A percentile compares a stretch with the other conserved stretches of the same genome.
Evolutionary conservation across 768 basidiomycete species (phyloP).

Genomic region (Suillus hirtellus): DNA sequence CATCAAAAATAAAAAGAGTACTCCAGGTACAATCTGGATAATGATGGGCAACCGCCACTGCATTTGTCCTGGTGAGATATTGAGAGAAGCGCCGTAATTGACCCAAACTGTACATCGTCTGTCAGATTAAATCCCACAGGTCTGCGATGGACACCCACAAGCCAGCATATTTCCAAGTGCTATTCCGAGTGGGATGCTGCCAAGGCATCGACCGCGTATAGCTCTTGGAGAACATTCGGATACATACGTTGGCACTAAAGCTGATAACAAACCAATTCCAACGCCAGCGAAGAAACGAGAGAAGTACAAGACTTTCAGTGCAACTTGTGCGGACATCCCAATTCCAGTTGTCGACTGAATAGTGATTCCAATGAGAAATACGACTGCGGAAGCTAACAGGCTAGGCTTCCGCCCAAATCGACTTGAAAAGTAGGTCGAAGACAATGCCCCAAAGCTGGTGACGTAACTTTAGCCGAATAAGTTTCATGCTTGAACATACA

Average conservation of each 20-base stretch:
- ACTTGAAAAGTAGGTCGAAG: slow-evolving; percentile 28
- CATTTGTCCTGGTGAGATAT: slow-evolving; percentile 27
- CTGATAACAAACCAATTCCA: slow-evolving; percentile 42
- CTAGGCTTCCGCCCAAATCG: slow-evolving; percentile 38
- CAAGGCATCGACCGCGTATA: slow-evolving; percentile 41
- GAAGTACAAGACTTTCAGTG: slow-evolving; percentile 33
- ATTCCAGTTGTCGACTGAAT: slow-evolving; percentile 37
- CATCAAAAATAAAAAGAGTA: slow-evolving; percentile 37
- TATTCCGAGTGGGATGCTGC: slow-evolving; percentile 32
- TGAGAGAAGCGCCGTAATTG: slow-evolving; percentile 33
- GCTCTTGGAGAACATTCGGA: slow-evolving; percentile 38
- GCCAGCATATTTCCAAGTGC: slow-evolving; percentile 37
- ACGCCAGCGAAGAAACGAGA: slow-evolving; percentile 50
- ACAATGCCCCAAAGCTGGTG: slow-evolving; percentile 31
- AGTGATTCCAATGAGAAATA: slow-evolving; percentile 36
- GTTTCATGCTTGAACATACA: too few relatives aligned
- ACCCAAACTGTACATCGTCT: slow-evolving; percentile 32
- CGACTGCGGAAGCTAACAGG: slow-evolving; percentile 30
- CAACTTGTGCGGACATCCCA: slow-evolving; percentile 27
- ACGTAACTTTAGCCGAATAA: too few relatives aligned
- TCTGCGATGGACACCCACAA: slow-evolving; percentile 25
- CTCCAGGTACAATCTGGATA: slow-evolving; percentile 41
- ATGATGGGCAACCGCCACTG: slow-evolving; percentile 42
- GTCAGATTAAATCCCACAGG: background rate
- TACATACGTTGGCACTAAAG: slow-evolving; percentile 38